Base-by-base conservation (phyloP, 2,329 filamentous ascomycete species). In the Bimuria novae-zelandiae region DNA sequence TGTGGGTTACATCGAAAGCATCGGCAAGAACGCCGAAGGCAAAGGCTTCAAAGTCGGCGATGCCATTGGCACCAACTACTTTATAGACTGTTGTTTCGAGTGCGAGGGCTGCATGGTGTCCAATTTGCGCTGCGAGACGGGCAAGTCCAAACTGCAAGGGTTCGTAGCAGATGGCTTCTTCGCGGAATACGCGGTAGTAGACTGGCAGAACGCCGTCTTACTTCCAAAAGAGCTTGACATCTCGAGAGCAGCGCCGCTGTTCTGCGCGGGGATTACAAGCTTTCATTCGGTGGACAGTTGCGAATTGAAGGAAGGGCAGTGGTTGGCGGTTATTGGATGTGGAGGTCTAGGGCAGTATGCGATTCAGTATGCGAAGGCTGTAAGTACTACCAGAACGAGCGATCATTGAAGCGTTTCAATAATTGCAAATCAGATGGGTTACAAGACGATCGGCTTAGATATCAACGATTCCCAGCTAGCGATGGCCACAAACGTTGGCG, bases 221-320 rank as follows among this genome's bases (percentile, higher is more conserved):
- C 64, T 80, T 2, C 75, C 77, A 17, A 62, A 74, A 30, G 56
- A 44, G 8, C 55, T 72, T 47, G 69, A 75, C 37, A 64, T 76
- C 40, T 67, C 67, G 39, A 67, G 57, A 14, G 66, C 71, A 3
- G 71, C 78, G 29, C 76, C 79, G 14, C 58, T 82, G 4, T 80
- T 82, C 59, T 82, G 80, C 56, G 80, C 80, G 1, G 80, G 80
- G 1, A 76, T 81, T 44, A 82, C 80, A 1, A 73, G 69, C 7
- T 67, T 63, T 37, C 65, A 72, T 54, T 63, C 64, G 1, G 65
- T 72, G 2, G 67, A 72, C 22, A 63, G 59, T 33, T 71, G 69
- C 44, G 68, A 70, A 42, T 48, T 71, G 17, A 66, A 70, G 42
- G 39, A 51, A 1, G 72, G 69, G 1, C 59, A 74, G 39, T 76